Conservation (phyloP, 495 filamentous ascomycete genomes). For the Baudoinia panamericana region DNA sequence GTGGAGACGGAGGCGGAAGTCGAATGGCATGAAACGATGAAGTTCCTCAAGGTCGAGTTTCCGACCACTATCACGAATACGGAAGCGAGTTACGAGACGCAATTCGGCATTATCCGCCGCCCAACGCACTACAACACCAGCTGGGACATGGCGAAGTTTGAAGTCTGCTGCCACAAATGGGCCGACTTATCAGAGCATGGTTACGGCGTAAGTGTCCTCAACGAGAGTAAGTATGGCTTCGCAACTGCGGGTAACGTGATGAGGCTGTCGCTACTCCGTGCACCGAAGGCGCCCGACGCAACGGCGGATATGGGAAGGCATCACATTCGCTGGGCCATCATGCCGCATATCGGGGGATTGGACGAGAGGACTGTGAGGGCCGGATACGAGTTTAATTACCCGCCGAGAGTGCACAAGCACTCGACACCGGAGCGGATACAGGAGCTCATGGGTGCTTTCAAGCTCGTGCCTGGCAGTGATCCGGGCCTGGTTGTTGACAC, state of each 20-base stretch:
- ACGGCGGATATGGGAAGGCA: slow-evolving; percentile 92
- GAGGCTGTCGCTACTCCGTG: slow-evolving; percentile 76
- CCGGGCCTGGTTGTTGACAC: slow-evolving; percentile 61
- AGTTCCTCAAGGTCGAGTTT: slow-evolving; percentile 98
- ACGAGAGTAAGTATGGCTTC: slow-evolving; percentile 95
- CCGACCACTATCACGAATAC: slow-evolving; percentile 85
- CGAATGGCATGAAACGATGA: slow-evolving; percentile 90
- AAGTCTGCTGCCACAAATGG: slow-evolving; percentile 95
- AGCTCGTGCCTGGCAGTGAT: slow-evolving; percentile 2
- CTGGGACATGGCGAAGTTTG: slow-evolving; percentile 99
- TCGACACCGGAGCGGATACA: slow-evolving; percentile 2
- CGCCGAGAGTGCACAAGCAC: slow-evolving; percentile 33
- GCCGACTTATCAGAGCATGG: slow-evolving; percentile 88
- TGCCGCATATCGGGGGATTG: slow-evolving; percentile 66
- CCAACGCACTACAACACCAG: slow-evolving; percentile 94
- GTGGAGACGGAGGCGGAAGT: slow-evolving; percentile 73
- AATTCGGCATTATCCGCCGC: slow-evolving; percentile 75
- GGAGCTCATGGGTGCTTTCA: slow-evolving; percentile 26
- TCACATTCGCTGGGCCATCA: slow-evolving; percentile 76
- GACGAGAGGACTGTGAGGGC: slow-evolving; percentile 63
- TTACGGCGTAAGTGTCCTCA: slow-evolving; percentile 87
- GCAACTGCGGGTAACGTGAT: slow-evolving; percentile 83
- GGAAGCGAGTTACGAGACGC: slow-evolving; percentile 90
- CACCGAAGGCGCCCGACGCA: slow-evolving; percentile 91
- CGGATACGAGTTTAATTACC: slow-evolving; percentile 82